Base-by-base conservation (phyloP, 1,284 basidiomycete genomes). In the Sphagnurus paluster region DNA sequence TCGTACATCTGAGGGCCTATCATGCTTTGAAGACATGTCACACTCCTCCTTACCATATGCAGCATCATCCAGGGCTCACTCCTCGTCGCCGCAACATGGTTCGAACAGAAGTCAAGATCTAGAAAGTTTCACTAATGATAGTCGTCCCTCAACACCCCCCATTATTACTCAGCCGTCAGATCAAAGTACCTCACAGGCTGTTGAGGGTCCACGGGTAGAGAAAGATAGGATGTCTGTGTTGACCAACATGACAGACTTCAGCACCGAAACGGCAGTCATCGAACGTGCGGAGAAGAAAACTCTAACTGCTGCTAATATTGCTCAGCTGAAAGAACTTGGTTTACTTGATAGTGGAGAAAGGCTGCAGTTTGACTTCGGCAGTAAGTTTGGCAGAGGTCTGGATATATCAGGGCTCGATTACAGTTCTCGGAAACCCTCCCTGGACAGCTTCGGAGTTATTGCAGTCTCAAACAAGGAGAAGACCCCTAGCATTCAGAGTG, bases 181-280 rank as follows among this genome's bases (percentile, higher is more conserved):
- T 1, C 16, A 14, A 17, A 16, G 25, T 7, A 29, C 16, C 11
- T 25, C 13, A 7, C 44, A 26, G 8, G 2, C 35, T 23, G 48
- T 39, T n/a, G 52, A 57, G 2, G 55, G 54, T 8, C 50, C 55
- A 5, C 62, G 62, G 25, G 60, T 63, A 48, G 65, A 67, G 16
- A 61, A 65, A 46, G 67, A 71, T 49, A 56, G 62, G 36, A 50
- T 68, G 52, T 70, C 68, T 8, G 60, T 73, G 11, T 54, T 71
- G 44, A 70, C 71, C 0, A 59, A 57, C 11, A 53, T 63, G 47
- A 68, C 70, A 8, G 71, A 76, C 48, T 62, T 69, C 37, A 74
- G 70, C 52, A 65, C 67, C 6, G 75, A 80, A 52, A 69, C 68
- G 21, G 76, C 74, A 9, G 70, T 69, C 5, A 70, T 79, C 24